These are phyloP conservation scores for Ulota crispa DNA, from an alignment of 225 moss, liverwort and hornwort species.

Conservation along the genomic window DNA sequence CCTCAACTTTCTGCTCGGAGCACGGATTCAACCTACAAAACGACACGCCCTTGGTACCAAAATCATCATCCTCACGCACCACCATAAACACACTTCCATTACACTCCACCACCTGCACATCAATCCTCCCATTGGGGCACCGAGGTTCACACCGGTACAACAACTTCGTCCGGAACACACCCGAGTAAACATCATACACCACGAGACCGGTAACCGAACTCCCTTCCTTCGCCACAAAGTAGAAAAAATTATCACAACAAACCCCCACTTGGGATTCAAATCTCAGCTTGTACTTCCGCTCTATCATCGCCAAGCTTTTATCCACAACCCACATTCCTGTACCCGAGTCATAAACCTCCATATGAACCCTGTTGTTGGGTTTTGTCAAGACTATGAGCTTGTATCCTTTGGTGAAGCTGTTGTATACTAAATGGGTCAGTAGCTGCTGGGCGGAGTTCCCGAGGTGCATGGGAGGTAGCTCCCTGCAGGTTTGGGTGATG, in stretches of 20 bases:
- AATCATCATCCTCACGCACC: conserved; percentile 39
- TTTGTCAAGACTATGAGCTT: conserved; percentile 37
- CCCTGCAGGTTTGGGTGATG: conserved; percentile 30
- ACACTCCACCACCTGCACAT: conserved; percentile 48
- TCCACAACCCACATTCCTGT: conserved; percentile 22
- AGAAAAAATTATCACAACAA: conserved; percentile 47
- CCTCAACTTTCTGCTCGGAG: conserved; percentile 40
- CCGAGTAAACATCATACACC: conserved; percentile 42
- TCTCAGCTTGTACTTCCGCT: conserved; percentile 41
- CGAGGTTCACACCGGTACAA: conserved; percentile 42
- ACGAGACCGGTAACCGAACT: conserved; percentile 35
- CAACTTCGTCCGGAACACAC: conserved; percentile 36
- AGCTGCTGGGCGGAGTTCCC: conserved; percentile 39
- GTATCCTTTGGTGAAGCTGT: conserved; percentile 37
- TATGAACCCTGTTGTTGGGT: conserved; percentile 16
- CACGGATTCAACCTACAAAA: conserved; percentile 43
- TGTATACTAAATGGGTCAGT: conserved; percentile 37
- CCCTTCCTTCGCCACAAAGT: conserved; percentile 45
- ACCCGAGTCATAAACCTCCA: conserved; percentile 42
- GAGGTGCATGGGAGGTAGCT: conserved; percentile 34
- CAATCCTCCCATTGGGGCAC: conserved; percentile 23
- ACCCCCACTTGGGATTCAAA: conserved; percentile 36
- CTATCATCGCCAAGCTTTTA: conserved; percentile 11
- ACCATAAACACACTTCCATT: conserved; percentile 46
- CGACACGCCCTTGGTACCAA: conserved; percentile 36